Base-by-base conservation (phyloP, 1,284 basidiomycete genomes). In the Flammula alnicola region DNA sequence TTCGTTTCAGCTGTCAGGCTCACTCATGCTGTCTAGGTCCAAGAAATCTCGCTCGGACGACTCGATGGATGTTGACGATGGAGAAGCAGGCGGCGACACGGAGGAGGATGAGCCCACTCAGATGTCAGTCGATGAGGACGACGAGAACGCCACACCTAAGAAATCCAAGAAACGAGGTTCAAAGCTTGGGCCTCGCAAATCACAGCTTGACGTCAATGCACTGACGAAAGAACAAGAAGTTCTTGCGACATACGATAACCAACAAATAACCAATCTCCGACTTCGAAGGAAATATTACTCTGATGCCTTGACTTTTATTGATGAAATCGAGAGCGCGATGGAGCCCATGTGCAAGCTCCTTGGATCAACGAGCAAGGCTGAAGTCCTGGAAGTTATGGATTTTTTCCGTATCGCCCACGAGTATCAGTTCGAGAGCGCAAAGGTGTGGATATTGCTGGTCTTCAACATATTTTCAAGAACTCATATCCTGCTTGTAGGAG, bases 351-450 rank as follows among this genome's bases (percentile, higher is more conserved):
- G 81, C 41, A 82, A 91, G 59, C 71, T 99, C 4, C 79, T 98
- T 29, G 94, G 92, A 0, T 93, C 91, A 29, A 98, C 87, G 44
- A 93, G 86, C 73, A 98, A 97, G 68, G 80, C 91, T 3, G 96
- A 99, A 65, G 96, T 97, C 0, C 75, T 98, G 54, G 96, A 98
- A 68, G 82, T 91, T 8, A 98, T 99, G 76, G 91, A 97, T 45
- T 98, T 98, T 70, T 98, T 96, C 81, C 80, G 88, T 45, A 81
- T 91, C 7, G 85, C 91, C 0, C 81, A 88, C 63, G 89, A 90
- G 64, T 98, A 97, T 69, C 79, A 91, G 61, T 81, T 98, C 46
- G 78, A 85, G 16, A 81, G 81, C 26, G 87, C 93, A 5, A 83
- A 88, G 66, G 88, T 91, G 55, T 49, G 78, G 43, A 14, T 9